A percentile compares a stretch with the other conserved stretches of the same genome.
phyloP scores from a whole-genome alignment of 2,329 filamentous ascomycete genomes.

The Cytospora paraplurivora region DNA sequence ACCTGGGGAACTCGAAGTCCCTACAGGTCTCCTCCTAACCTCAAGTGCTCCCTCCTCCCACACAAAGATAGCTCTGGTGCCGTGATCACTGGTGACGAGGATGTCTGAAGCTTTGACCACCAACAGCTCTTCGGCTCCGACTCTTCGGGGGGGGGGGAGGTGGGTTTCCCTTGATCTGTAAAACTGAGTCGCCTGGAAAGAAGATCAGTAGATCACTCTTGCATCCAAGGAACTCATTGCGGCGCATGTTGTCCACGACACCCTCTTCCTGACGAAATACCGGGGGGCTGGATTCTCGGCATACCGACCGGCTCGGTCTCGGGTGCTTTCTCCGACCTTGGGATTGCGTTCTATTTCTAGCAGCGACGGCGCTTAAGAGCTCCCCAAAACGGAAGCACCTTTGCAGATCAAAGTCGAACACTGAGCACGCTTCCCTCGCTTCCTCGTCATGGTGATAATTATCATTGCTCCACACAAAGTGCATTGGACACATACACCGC shows the following conservation, averaged over 20 bases:
- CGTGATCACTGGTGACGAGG: no score
- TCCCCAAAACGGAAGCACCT: neutral
- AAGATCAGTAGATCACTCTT: no score
- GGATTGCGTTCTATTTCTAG: neutral
- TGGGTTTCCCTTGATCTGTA: no score
- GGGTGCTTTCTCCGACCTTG: neutral
- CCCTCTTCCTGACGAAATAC: neutral
- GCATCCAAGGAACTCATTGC: neutral
- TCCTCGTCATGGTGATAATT: neutral
- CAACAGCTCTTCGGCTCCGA: no score
- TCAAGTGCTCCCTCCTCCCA: no score
- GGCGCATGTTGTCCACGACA: neutral
- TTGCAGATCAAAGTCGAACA: neutral
- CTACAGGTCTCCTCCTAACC: no score
- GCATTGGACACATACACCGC: neutral
- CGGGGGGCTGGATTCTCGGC: neutral
- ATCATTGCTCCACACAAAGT: neutral
- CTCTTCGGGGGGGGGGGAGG: no score
- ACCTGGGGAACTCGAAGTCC: no score
- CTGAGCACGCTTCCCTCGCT: neutral
- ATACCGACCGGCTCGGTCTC: neutral
- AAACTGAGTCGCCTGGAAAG: no score
- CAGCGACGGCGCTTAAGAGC: neutral
- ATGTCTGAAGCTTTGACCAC: no score
- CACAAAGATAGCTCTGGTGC: no score